Percentiles rank a stretch among this genome's conserved stretches.
Evolutionary conservation across 2,329 filamentous ascomycete genomes (phyloP).

Genomic region (Trichoderma brevicompactum): DNA sequence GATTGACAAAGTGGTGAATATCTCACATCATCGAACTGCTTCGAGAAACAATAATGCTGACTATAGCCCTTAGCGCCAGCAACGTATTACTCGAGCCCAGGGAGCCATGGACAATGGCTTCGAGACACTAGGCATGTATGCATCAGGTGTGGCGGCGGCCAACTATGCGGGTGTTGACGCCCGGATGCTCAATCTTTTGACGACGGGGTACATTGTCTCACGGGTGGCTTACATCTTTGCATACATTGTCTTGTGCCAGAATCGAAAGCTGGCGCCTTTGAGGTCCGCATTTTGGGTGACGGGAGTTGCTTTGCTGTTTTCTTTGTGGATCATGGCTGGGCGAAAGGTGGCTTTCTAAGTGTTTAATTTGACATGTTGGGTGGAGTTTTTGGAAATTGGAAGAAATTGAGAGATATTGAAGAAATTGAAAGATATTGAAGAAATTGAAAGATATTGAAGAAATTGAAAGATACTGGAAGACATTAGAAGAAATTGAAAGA

Average conservation of each 20-base stretch:
- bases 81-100: conserved; percentile 58
- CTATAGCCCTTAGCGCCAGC: conserved; percentile 50
- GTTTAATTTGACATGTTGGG: too few species aligned
- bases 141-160: conserved; percentile 50
- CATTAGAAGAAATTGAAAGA: too few species aligned
- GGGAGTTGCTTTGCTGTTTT: conserved; percentile 41
- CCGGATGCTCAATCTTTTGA: conserved; percentile 47
- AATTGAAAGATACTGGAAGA: too few species aligned
- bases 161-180: conserved; percentile 49
- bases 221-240: conserved; percentile 48
- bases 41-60: background rate
- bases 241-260: conserved; percentile 51
- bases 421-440: background rate
- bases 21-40: background rate
- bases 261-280: conserved; percentile 44
- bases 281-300: conserved; percentile 46
- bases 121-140: conserved; percentile 51
- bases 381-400: background rate
- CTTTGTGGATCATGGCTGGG: conserved; percentile 51
- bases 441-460: background rate
- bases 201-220: conserved; percentile 46
- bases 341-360: conserved; percentile 30
- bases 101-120: conserved; percentile 51
- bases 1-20: conserved; percentile 39
- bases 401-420: too few species aligned